Evolutionary conservation across 148 eudicot species (phyloP).

Genomic region (Fallopia convolvulus): DNA sequence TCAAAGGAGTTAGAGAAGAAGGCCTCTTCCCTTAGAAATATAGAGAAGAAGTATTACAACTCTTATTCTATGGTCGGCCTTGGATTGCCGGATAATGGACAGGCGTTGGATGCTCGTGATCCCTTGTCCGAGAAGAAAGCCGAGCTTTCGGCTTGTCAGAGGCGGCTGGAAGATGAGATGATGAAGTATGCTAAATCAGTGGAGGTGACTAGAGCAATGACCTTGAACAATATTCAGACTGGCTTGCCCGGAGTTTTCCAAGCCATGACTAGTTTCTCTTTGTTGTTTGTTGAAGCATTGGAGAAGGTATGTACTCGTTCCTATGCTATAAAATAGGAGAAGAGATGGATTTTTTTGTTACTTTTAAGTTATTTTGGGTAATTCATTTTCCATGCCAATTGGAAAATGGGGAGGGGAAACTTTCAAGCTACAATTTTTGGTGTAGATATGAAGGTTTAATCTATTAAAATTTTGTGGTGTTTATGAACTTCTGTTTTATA

Average conservation of each 20-base stretch:
- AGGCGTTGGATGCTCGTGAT: conserved; percentile 68
- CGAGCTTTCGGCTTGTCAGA: conserved; percentile 69
- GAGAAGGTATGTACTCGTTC: conserved; percentile 72
- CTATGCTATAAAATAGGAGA: conserved; percentile 52
- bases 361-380: neutral
- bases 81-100: conserved; percentile 53
- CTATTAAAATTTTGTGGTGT: neutral
- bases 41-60: conserved; percentile 79
- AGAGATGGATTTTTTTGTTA: neutral
- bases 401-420: neutral
- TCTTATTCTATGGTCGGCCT: conserved; percentile 92
- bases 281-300: conserved; percentile 53
- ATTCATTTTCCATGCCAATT: neutral
- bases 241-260: conserved; percentile 96
- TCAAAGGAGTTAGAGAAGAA: conserved; percentile 91
- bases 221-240: conserved; percentile 83
- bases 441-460: neutral
- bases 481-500: neutral
- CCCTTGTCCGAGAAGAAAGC: conserved; percentile 75
- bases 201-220: conserved; percentile 95
- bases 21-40: conserved; percentile 65
- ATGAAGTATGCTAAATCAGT: conserved; percentile 81
- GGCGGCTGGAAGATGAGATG: conserved; percentile 87
- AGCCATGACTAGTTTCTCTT: conserved; percentile 89
- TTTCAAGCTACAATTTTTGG: neutral